phyloP scores from a whole-genome alignment of 106 monocot genomes.

The Dendrobium catenatum region DNA sequence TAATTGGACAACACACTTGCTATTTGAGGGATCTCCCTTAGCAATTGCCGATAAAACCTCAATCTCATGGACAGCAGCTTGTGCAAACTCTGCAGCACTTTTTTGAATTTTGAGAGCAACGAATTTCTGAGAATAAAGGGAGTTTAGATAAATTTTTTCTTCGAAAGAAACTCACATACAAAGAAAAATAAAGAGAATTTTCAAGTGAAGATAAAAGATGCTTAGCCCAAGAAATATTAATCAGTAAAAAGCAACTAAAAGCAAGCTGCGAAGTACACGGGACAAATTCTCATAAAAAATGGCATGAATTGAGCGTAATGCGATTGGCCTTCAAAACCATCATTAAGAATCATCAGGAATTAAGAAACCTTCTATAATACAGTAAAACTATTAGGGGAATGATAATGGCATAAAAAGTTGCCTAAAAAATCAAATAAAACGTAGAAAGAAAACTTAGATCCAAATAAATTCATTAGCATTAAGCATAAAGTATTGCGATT shows the following conservation, averaged over 20 bases:
- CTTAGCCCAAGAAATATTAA: not conserved
- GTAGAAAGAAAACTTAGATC: not conserved
- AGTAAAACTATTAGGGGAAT: not conserved
- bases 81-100: conserved; percentile 65
- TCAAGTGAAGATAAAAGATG: not conserved
- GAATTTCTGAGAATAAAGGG: conserved; percentile 42
- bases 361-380: not conserved
- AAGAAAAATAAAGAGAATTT: not conserved
- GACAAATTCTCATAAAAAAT: not conserved
- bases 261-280: not conserved
- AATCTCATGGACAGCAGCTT: conserved; percentile 82
- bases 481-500: not conserved
- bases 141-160: not conserved
- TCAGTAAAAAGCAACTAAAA: not conserved
- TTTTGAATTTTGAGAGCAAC: conserved; percentile 97
- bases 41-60: conserved; percentile 71
- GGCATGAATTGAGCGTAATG: not conserved
- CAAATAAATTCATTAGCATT: not conserved
- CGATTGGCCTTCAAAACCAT: not conserved
- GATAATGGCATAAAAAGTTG: not conserved
- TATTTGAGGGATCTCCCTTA: conserved; percentile 58
- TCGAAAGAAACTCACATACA: not conserved
- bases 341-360: not conserved
- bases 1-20: conserved; percentile 53
- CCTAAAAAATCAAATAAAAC: not conserved